Conservation (phyloP, 208 protist genomes). For the Leptomonas pyrrhocoris region DNA sequence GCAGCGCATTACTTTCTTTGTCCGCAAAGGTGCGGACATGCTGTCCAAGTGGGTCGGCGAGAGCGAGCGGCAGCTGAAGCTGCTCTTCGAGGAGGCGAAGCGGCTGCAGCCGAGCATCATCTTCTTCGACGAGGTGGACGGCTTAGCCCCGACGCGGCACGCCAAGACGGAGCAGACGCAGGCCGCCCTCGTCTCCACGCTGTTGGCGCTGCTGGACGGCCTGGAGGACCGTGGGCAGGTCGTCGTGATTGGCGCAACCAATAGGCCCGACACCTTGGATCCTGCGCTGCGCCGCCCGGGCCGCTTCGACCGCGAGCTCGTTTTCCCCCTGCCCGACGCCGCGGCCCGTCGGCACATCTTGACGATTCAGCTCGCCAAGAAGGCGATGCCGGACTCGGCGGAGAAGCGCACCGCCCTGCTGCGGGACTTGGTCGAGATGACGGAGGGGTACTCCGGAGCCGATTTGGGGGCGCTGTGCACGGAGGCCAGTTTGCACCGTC, state of each 20-base stretch:
- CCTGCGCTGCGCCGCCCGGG: slow-evolving; percentile 95
- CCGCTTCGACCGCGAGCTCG: slow-evolving; percentile 97
- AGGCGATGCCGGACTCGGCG: slow-evolving; percentile 94
- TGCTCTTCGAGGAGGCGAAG: slow-evolving; percentile 97
- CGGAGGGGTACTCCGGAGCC: slow-evolving; percentile 98
- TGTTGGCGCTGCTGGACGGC: slow-evolving; percentile 97
- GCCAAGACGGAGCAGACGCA: slow-evolving; percentile 83
- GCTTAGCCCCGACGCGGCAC: slow-evolving; percentile 88
- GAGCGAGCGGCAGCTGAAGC: slow-evolving; percentile 96
- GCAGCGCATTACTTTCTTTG: slow-evolving; percentile 95
- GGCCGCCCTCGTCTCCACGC: slow-evolving; percentile 84
- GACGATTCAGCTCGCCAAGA: slow-evolving; percentile 97
- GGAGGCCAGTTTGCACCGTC: slow-evolving; percentile 94
- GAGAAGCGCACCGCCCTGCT: slow-evolving; percentile 73
- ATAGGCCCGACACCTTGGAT: slow-evolving; percentile 96
- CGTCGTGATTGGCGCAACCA: slow-evolving; percentile 96
- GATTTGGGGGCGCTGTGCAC: slow-evolving; percentile 98
- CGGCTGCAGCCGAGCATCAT: slow-evolving; percentile 97
- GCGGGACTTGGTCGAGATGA: slow-evolving; percentile 73
- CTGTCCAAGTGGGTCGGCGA: slow-evolving; percentile 99
- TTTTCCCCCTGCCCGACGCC: slow-evolving; percentile 79
- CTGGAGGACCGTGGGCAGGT: slow-evolving; percentile 92
- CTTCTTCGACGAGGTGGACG: slow-evolving; percentile 99
- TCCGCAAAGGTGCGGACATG: slow-evolving; percentile 96
- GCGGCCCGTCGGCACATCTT: slow-evolving; percentile 86